Conservation (phyloP, 2,329 filamentous ascomycete genomes). For the Ascocoryne sarcoides region DNA sequence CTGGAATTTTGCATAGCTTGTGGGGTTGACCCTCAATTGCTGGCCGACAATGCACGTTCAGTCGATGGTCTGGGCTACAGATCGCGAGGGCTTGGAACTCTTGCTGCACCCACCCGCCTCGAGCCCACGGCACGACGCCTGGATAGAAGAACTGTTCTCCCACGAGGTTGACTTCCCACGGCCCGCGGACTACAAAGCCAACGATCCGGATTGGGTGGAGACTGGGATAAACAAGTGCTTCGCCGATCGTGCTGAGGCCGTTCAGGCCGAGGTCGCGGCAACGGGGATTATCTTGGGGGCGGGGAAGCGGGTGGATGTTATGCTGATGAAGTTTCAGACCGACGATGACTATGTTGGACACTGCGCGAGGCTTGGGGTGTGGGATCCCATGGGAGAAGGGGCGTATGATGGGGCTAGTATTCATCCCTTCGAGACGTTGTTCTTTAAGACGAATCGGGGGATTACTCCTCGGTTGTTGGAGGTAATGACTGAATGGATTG, state of each 20-base stretch:
- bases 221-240: slow-evolving; percentile 2
- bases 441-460: slow-evolving; percentile 9
- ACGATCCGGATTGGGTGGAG: not conserved
- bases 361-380: slow-evolving; percentile 1
- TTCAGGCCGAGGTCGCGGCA: slow-evolving; percentile 1
- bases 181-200: not conserved
- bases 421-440: slow-evolving; percentile 9
- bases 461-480: too few relatives aligned
- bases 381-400: not conserved
- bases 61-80: slow-evolving; percentile 20
- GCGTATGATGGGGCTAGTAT: slow-evolving; percentile 7
- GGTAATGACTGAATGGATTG: too few relatives aligned
- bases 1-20: slow-evolving; percentile 7
- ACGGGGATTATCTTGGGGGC: slow-evolving; percentile 1
- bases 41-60: slow-evolving; percentile 11
- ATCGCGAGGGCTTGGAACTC: slow-evolving; percentile 10
- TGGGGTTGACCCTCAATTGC: slow-evolving; percentile 16
- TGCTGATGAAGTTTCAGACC: slow-evolving; percentile 3
- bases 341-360: slow-evolving; percentile 2
- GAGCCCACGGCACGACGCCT: slow-evolving; percentile 2
- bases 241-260: not conserved
- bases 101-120: slow-evolving; percentile 8
- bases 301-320: slow-evolving; percentile 4
- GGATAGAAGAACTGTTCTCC: slow-evolving; percentile 2
- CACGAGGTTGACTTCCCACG: not conserved